Base-by-base conservation (phyloP, 108 stramenopile genomes). In the Cyclotella distinguenda region DNA sequence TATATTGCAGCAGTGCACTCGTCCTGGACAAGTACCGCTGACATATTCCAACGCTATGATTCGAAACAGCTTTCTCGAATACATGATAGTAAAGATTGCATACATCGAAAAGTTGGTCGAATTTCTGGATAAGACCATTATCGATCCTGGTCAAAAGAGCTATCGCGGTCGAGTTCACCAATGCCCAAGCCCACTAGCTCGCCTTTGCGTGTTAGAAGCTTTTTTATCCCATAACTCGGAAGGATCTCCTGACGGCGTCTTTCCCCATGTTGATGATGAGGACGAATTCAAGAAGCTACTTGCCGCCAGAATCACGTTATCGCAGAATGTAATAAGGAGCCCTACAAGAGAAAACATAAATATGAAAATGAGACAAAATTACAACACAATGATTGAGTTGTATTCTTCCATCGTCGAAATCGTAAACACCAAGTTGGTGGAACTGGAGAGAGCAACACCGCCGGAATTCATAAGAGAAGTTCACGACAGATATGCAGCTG, bases 151-250 rank as follows among this genome's bases (percentile, higher is more conserved):
- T 15, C 22, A 40, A 1, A 39, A 58, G 30, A 51, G 28, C 31
- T 60, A 48, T 21, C 43, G 46, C 31, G 33, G 64, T 19, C 18
- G 45, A 4, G 21, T 16, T 47, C 30, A 44, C 16, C 49, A 39
- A 11, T 33, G 54, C 7, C 47, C 47, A 23, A 57, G 53, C 43
- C 45, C 55, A 4, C 19, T 74, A 38, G 48, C 35, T 11, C 40
- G 59, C 5, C 35, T 75, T 11, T 68, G 60, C 34, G 66, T 75
- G 6, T 38, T 75, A 38, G 35, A 47, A 16, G 66, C 74, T 16
- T 62, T 58, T 36, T 34, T 64, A 28, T 52, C 57, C 30, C 60
- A 60, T 60, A 36, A 21, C 32, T 43, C 32, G n/a, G 10, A 58
- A 28, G 36, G 38, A 18, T 48, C 48, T 10, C 35, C 28, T 10